These are phyloP conservation scores for Rhynchosporium secalis DNA, from an alignment of 2,329 filamentous ascomycete genomes.

Conservation along the genomic window DNA sequence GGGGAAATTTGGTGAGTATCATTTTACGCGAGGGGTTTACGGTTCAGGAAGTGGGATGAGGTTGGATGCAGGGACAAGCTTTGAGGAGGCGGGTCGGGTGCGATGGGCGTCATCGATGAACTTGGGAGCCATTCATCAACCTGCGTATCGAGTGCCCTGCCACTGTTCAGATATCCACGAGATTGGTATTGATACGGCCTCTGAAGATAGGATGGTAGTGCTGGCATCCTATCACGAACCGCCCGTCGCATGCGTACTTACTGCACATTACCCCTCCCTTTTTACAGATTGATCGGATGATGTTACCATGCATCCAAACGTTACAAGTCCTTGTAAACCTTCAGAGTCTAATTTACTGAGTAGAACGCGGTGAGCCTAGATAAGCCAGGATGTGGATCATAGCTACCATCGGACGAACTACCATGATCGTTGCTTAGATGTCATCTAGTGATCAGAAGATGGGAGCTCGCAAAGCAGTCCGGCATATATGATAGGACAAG, in stretches of 20 bases:
- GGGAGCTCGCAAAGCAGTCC: background rate
- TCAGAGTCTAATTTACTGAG: slow-evolving; percentile 5
- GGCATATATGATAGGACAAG: slow-evolving; percentile 1
- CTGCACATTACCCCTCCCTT: background rate
- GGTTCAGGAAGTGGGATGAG: slow-evolving; percentile 5
- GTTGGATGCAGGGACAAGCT: slow-evolving; percentile 9
- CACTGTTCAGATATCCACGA: background rate
- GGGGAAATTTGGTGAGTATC: background rate
- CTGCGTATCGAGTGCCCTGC: background rate
- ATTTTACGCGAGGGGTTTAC: background rate
- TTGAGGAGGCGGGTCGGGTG: background rate
- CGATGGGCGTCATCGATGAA: background rate
- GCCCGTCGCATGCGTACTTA: background rate
- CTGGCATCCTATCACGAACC: background rate
- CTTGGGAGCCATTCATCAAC: background rate
- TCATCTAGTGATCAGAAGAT: slow-evolving; percentile 2
- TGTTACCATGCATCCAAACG: slow-evolving; percentile 20
- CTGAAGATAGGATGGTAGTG: background rate
- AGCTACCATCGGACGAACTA: slow-evolving; percentile 1
- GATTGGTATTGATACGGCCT: background rate
- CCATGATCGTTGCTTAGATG: slow-evolving; percentile 1
- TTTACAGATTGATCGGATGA: background rate
- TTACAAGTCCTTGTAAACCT: slow-evolving; percentile 13
- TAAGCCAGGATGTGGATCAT: background rate
- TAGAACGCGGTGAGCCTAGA: slow-evolving; percentile 14